Percentiles rank a stretch among this genome's conserved stretches.
These are phyloP conservation scores for Leishmania major DNA, from an alignment of 208 protist species.

Conservation along the genomic window DNA sequence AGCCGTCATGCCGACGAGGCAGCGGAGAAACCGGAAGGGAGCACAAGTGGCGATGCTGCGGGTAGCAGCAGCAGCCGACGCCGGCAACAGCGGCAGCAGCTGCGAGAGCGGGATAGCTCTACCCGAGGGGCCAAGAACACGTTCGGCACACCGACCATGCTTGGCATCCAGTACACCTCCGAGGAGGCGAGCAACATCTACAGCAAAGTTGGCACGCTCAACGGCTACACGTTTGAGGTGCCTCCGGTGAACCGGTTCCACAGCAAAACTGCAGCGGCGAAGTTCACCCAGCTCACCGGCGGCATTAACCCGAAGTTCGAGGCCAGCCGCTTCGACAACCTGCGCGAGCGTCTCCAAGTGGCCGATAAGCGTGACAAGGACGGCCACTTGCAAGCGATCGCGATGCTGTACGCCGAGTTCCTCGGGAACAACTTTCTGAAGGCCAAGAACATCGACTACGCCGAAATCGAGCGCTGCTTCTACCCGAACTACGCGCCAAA, in stretches of 20 bases:
- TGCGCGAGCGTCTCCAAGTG: constrained; percentile 76
- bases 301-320: constrained; percentile 78
- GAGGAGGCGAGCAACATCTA: constrained; percentile 80
- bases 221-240: constrained; percentile 82
- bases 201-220: constrained; percentile 66
- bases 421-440: constrained; percentile 76
- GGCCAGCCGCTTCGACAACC: constrained; percentile 74
- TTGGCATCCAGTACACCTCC: constrained; percentile 73
- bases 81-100: constrained; percentile 4
- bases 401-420: constrained; percentile 83
- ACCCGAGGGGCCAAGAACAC: constrained; percentile 13
- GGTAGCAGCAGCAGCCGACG: background rate
- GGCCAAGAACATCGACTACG: constrained; percentile 58
- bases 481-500: constrained; percentile 73
- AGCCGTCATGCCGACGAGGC: constrained; percentile 17
- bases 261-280: constrained; percentile 73
- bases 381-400: constrained; percentile 76
- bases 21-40: background rate
- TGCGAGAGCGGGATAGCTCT: constrained; percentile 1
- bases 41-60: background rate
- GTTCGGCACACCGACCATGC: constrained; percentile 58
- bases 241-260: constrained; percentile 81
- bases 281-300: constrained; percentile 76
- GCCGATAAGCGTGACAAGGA: constrained; percentile 74
- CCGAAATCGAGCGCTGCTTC: constrained; percentile 83